Conservation (phyloP, 139 green algal species). For the Tetradesmus obliquus region DNA sequence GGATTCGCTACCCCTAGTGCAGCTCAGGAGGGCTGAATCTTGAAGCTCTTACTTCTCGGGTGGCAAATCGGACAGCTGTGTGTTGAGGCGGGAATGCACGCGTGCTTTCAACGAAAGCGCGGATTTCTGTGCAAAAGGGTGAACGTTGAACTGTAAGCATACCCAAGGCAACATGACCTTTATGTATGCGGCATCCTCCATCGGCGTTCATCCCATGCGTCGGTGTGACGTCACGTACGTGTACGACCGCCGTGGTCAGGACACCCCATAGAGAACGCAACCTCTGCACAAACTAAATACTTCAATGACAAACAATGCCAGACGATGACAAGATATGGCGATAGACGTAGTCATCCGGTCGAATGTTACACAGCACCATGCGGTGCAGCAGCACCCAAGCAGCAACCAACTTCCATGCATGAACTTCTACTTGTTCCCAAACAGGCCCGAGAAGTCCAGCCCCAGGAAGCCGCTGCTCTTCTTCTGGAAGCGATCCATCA, state of each 20-base stretch:
- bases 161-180: background rate
- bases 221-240: background rate
- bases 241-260: background rate
- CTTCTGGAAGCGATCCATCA: slow-evolving; percentile 35
- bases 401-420: background rate
- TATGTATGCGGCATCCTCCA: background rate
- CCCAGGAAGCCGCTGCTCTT: slow-evolving; percentile 29
- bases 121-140: background rate
- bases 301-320: no score
- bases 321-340: no score
- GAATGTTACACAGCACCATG: background rate
- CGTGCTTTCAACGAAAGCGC: background rate
- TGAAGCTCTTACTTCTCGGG: background rate
- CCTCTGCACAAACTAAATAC: no score
- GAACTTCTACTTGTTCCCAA: slow-evolving; percentile 27
- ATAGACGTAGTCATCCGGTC: background rate
- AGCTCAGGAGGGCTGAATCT: no score
- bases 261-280: no score
- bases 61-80: background rate
- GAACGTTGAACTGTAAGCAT: background rate
- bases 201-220: background rate
- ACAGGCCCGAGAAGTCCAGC: background rate
- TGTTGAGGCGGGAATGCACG: background rate
- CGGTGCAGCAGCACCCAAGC: background rate
- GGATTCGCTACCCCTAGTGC: no score